Conservation (phyloP, 306 rosid species). For the Gillenia trifoliata region DNA sequence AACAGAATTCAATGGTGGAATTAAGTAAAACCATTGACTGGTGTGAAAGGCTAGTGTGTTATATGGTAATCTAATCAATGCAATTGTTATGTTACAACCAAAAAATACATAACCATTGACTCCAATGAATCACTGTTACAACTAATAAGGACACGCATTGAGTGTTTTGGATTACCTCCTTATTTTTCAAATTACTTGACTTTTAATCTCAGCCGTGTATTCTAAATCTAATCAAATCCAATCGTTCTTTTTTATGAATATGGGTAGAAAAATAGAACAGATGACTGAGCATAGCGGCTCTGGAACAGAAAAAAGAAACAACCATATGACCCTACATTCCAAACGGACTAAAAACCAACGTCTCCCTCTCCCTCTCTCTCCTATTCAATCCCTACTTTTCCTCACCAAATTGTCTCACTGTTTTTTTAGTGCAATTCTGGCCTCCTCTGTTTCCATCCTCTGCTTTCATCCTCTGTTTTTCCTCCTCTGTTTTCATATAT, state of each 20-base stretch:
- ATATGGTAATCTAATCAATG: background rate
- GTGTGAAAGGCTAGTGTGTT: background rate
- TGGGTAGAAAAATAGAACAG: background rate
- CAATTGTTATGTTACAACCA: background rate
- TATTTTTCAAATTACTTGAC: background rate
- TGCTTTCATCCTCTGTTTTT: background rate
- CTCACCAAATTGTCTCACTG: constrained; percentile 25
- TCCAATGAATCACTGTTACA: background rate
- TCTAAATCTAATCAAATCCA: background rate
- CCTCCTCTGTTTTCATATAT: background rate
- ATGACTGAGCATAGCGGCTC: background rate
- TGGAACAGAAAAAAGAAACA: background rate
- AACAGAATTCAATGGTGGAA: background rate
- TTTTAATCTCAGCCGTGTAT: background rate
- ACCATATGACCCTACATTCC: constrained; percentile 24
- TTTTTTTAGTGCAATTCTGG: constrained; percentile 7
- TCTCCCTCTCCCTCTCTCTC: background rate
- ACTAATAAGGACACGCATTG: background rate
- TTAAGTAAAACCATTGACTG: background rate
- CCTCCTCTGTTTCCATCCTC: background rate
- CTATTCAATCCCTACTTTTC: background rate
- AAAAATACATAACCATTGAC: background rate
- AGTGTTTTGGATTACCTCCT: background rate
- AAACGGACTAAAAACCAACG: constrained; percentile 30
- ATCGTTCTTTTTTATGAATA: background rate